These are phyloP conservation scores for Ophioceras dolichostomum DNA, from an alignment of 2,329 filamentous ascomycete species.

Conservation along the genomic window DNA sequence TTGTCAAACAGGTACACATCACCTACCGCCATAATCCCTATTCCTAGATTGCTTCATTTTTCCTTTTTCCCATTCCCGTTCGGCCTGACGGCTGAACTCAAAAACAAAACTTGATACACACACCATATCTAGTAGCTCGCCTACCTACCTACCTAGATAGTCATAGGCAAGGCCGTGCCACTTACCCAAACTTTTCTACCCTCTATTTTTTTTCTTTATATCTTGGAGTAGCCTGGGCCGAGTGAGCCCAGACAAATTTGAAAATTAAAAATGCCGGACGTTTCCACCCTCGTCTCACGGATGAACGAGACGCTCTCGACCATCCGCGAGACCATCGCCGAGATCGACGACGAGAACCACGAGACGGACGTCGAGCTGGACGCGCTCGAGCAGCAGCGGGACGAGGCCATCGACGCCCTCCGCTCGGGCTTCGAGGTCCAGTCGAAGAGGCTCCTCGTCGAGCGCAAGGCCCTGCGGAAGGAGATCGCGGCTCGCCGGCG, in stretches of 20 bases:
- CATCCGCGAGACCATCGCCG: conserved; percentile 23
- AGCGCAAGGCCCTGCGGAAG: conserved; percentile 16
- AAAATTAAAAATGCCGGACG: conserved; percentile 15
- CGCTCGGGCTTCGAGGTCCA: conserved; percentile 18
- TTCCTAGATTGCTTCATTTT: too few species aligned
- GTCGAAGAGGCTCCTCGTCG: conserved; percentile 14
- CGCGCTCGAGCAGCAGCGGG: conserved; percentile 24
- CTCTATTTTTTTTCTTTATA: neutral
- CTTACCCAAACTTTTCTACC: too few species aligned
- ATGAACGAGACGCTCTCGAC: conserved; percentile 28
- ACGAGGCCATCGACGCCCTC: conserved; percentile 19
- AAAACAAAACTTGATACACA: too few species aligned
- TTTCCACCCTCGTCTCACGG: conserved; percentile 25
- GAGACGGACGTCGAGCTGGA: conserved; percentile 23
- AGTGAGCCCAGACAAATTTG: neutral
- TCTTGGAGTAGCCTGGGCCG: too few species aligned
- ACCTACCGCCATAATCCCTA: too few species aligned
- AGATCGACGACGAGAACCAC: conserved; percentile 19
- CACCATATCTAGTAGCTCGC: neutral
- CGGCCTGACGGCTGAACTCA: too few species aligned
- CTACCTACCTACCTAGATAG: neutral
- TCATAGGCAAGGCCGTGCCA: too few species aligned
- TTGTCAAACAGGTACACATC: too few species aligned
- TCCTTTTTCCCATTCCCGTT: too few species aligned
- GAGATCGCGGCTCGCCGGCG: conserved; percentile 21